Conservation (phyloP, 169 alveolate species). For the Plasmodium gallinaceum region DNA sequence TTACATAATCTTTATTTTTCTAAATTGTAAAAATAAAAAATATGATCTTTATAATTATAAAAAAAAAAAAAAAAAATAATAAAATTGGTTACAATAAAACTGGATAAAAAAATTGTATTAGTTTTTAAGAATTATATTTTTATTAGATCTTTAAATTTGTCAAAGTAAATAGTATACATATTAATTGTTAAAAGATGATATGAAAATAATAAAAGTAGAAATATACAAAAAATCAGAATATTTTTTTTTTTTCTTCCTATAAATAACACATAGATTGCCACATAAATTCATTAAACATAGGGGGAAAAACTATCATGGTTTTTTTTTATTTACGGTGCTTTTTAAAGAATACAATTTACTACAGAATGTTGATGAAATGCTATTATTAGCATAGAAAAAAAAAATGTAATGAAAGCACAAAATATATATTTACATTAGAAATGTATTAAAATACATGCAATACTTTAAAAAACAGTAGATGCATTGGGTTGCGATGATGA, state of each 20-base stretch:
- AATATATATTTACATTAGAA: no score
- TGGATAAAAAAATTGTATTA: background rate
- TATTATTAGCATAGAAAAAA: no score
- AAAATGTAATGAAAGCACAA: no score
- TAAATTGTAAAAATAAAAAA: background rate
- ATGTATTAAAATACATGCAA: no score
- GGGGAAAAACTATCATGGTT: no score
- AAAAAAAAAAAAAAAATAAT: constrained; percentile 1
- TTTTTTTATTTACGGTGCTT: no score
- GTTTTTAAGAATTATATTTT: constrained; percentile 6
- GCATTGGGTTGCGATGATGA: no score
- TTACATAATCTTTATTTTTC: no score
- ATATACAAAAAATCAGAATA: background rate
- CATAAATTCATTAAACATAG: background rate
- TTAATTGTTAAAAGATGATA: background rate
- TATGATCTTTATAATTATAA: background rate
- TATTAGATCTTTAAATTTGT: background rate
- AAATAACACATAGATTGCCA: background rate
- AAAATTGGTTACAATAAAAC: background rate
- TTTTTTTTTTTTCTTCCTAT: constrained; percentile 11
- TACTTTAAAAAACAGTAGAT: no score
- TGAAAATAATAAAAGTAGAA: background rate
- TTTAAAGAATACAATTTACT: no score
- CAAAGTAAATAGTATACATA: background rate
- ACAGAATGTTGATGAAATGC: no score